phyloP scores from a whole-genome alignment of 129 eudicot species.

The Lonicera japonica region DNA sequence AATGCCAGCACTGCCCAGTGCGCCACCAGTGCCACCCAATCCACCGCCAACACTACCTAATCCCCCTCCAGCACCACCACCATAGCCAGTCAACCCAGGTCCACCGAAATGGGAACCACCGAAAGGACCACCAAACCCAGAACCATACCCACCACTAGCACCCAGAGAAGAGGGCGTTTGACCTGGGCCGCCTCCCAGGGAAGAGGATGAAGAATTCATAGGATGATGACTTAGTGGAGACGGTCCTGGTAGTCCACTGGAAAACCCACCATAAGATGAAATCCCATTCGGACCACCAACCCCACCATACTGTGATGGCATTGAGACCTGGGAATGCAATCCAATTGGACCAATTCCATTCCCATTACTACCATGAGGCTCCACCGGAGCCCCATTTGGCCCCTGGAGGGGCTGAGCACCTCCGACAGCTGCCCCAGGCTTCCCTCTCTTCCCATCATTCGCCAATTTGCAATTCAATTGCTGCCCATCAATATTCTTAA shows the following conservation, averaged over 20 bases:
- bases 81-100: slow-evolving; percentile 26
- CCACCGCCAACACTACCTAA: slow-evolving; percentile 3
- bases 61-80: slow-evolving; percentile 1
- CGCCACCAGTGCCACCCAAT: not conserved
- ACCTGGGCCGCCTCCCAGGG: slow-evolving; percentile 14
- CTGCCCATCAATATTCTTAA: slow-evolving; percentile 48
- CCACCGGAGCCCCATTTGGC: slow-evolving; percentile 6
- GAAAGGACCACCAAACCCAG: slow-evolving; percentile 26
- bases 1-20: slow-evolving; percentile 14
- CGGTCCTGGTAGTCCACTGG: slow-evolving; percentile 23
- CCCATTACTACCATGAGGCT: slow-evolving; percentile 11
- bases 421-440: slow-evolving; percentile 1
- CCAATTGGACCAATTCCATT: too few relatives aligned
- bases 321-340: too few relatives aligned
- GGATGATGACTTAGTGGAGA: slow-evolving; percentile 12
- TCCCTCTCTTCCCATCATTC: slow-evolving; percentile 40
- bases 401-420: slow-evolving; percentile 13
- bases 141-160: slow-evolving; percentile 28
- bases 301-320: slow-evolving; percentile 28
- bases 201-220: slow-evolving; percentile 13
- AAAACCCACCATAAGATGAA: slow-evolving; percentile 31
- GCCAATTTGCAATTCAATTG: slow-evolving; percentile 50
- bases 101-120: slow-evolving; percentile 40
- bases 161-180: slow-evolving; percentile 28
- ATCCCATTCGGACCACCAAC: slow-evolving; percentile 22